Base-by-base conservation (phyloP, 2,329 filamentous ascomycete species). In the Botrytis paeoniae region DNA sequence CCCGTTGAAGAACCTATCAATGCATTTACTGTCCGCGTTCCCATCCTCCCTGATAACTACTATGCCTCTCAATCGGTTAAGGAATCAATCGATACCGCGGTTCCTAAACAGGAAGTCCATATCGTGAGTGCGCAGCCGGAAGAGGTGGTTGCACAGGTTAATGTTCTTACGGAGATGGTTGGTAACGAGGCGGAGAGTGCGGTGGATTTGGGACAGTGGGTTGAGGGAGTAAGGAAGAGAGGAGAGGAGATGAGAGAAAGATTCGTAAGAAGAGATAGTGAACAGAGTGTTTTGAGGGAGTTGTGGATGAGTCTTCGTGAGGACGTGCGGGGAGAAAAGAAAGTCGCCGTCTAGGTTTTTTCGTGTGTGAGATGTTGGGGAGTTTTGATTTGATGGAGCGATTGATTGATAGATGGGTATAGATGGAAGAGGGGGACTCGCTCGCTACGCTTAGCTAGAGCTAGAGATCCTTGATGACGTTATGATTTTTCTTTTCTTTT, bases 61-160 rank as follows among this genome's bases (percentile, higher is more conserved):
- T 9, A 20, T 12, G 39, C 60, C 0, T 32, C 43, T 29, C 70
- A 71, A 25, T 16, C 60, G 29, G 14, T 39, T 1, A 64, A 51
- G 51, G 85, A 87, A 76, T 80, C 82, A 22, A 70, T 79, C 20
- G 84, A 87, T 73, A 81, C 80, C 7, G 83, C 85, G 16, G 75
- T 86, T 57, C 77, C 81, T 9, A 76, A 77, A 61, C 83, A 85
- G 25, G 82, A 86, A 79, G 87, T 88, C 79, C 83, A 84, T 76
- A 85, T 91, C 75, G 82, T 91, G 41, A 89, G 88, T 18, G 84
- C 85, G 10, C 82, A 89, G 81, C 88, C 89, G 0, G 87, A 87
- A 32, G 81, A 82, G 61, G 86, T 89, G 41, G 12, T 41, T 41
- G 79, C 85, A 5, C 83, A 87, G 5, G 83, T 85, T 8, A 43